A percentile compares a stretch with the other conserved stretches of the same genome.
Conservation (phyloP, 2,329 filamentous ascomycete species). For the Nigrograna mackinnonii region DNA sequence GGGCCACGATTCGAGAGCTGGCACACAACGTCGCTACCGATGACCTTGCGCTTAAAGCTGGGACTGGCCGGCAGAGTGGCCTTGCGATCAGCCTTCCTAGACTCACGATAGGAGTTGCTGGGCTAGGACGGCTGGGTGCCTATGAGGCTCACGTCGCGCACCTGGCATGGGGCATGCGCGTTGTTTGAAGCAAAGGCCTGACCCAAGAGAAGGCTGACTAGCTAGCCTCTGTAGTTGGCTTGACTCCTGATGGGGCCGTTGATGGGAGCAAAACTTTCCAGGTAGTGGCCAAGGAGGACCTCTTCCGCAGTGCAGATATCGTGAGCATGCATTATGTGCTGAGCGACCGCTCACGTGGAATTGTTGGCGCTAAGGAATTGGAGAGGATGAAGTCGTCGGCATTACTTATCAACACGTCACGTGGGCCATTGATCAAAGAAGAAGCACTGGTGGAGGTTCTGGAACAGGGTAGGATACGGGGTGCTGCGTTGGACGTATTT, state of each 20-base stretch:
- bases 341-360: conserved; percentile 65
- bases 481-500: conserved; percentile 73
- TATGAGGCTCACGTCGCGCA: too few species aligned
- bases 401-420: conserved; percentile 71
- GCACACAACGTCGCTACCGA: conserved; percentile 72
- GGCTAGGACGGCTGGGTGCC: too few species aligned
- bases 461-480: conserved; percentile 61
- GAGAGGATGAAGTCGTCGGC: conserved; percentile 65
- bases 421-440: conserved; percentile 70
- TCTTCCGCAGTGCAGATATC: conserved; percentile 69
- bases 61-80: too few species aligned
- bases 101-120: too few species aligned
- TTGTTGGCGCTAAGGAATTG: conserved; percentile 65
- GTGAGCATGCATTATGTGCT: conserved; percentile 74
- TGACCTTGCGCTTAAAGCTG: too few species aligned
- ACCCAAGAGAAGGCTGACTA: conserved; percentile 76
- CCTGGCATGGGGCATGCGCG: too few species aligned
- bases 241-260: conserved; percentile 56
- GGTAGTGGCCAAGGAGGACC: conserved; percentile 67
- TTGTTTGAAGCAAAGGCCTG: conserved; percentile 79
- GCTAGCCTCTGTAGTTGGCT: conserved; percentile 62
- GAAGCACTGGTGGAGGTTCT: conserved; percentile 62
- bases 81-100: too few species aligned
- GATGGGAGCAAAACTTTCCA: conserved; percentile 67
- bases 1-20: conserved; percentile 68